phyloP scores from a whole-genome alignment of 306 rosid genomes.

The Cicer cuneatum region DNA sequence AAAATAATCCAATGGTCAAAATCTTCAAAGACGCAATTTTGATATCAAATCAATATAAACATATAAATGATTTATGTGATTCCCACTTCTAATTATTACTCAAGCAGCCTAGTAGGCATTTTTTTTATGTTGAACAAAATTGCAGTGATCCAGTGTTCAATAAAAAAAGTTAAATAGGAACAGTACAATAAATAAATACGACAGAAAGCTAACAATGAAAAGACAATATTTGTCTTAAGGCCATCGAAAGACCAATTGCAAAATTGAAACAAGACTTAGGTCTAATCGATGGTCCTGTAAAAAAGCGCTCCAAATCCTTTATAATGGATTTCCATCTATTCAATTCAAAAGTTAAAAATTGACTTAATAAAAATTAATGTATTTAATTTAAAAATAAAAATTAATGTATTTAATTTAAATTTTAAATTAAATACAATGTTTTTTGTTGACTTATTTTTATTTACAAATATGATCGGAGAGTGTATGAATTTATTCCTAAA shows the following conservation, averaged over 20 bases:
- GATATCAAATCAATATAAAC: too few species aligned
- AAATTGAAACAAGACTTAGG: slow-evolving; percentile 23
- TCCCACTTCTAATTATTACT: too few species aligned
- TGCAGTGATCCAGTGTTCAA: not conserved
- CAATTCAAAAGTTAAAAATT: too few species aligned
- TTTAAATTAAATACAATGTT: too few species aligned
- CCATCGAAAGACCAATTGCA: slow-evolving; percentile 27
- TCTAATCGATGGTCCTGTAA: slow-evolving; percentile 37
- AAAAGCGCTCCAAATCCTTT: slow-evolving; percentile 29
- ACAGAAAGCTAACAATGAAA: slow-evolving; percentile 14
- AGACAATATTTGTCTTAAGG: slow-evolving; percentile 44
- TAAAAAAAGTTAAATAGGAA: not conserved
- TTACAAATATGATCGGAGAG: too few species aligned
- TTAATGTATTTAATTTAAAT: too few species aligned
- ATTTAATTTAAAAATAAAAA: too few species aligned
- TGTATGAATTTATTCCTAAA: slow-evolving; percentile 23
- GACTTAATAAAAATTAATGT: too few species aligned
- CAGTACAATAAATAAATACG: not conserved
- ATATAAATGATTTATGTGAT: too few species aligned
- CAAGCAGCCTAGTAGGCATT: not conserved
- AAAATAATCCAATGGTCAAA: not conserved
- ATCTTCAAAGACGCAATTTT: not conserved
- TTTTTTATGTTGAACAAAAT: not conserved
- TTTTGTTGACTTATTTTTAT: too few species aligned
- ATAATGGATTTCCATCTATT: too few species aligned